Evolutionary conservation across 83 land plant species (phyloP), one percentile per base, ranked within the genome.

Genomic region (Isoetes engelmannii): DNA sequence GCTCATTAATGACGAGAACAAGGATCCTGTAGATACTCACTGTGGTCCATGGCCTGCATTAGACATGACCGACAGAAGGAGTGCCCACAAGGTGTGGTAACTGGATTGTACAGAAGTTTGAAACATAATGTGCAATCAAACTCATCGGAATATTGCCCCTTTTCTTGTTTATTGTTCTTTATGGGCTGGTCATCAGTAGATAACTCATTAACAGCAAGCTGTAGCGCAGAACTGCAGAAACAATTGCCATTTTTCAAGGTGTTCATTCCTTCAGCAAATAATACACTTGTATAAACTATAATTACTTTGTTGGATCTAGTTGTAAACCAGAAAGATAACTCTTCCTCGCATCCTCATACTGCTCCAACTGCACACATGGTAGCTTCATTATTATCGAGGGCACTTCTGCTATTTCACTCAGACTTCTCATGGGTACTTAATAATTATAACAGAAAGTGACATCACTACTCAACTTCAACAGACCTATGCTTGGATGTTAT

Each of bases 11-110:
- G 47, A 61, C 48, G 46, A 53, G 7, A 45, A 44, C 12, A 61
- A 12, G 9, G 56, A 48, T 41, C 13, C 4, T 48, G 28, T 53
- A 15, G 28, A 53, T 65, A n/a, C 78, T 67, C 49, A 94, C 99
- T 82, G 68, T 89, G 90, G 72, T 94, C 99, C 92, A 90, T 82
- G 8, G 93, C 81, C 69, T 90, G 99, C 65, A 87, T 83, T 18
- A 94, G 79, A 70, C 99, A 94, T 37, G 82, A 47, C 10, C 97
- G 99, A 54, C 99, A 94, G 77, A 90, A 94, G 6, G 97, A 85
- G 74, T 94, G 99, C 43, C 99, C 99, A 77, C 99, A 94, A 28
- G 99, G 89, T 59, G 99, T 94, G 4, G 99, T 94, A 12, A 94
- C 80, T 48, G 99, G 99, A 61, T 90, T 85, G 80, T 84, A 90